Base-by-base conservation (phyloP, 345 rosid genomes). In the Sisymbrium irio region DNA sequence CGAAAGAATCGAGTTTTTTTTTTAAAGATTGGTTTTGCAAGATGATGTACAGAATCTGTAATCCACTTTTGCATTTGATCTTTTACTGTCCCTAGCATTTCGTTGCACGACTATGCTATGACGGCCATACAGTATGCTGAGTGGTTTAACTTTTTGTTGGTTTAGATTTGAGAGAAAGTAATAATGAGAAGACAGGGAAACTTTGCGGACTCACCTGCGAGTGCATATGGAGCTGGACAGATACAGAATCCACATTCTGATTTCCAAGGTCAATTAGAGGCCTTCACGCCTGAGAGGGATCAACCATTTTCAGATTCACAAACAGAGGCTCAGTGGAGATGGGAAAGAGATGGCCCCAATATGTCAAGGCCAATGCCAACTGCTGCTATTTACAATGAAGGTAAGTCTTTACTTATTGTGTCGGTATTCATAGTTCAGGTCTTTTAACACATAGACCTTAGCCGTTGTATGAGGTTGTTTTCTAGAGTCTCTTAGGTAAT, bases 221-320 rank as follows among this genome's bases (percentile, higher is more conserved):
- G 72, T 80, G 82, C 81, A 25, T 88, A 86, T 71, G 85, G 63
- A 46, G 74, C 82, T 78, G 82, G 82, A 36, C 96, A 84, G 78
- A 80, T 88, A 82, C 94, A 85, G 80, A 77, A 71, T 10, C 67
- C 89, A 67, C 86, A 83, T 40, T 75, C 91, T 77, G 85, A 83
- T 22, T 91, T 86, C 65, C 93, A 87, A 81, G 96, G 89, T 71
- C 88, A 87, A 61, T 78, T 92, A 47, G 97, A 92, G 86, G 96
- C 96, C 14, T 92, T 92, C 69, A 92, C 97, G 74, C 97, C 96
- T 7, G 96, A 89, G 77, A 89, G 96, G 73, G 97, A 89, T 30
- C 85, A 83, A 41, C 83, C 85, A 0, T 79, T 49, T 75, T 65
- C 67, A 32, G 72, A 80, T 59, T 74, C 90, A 32, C 84, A 83